A percentile compares a stretch with the other conserved stretches of the same genome.
phyloP scores from a whole-genome alignment of 1,284 basidiomycete genomes.

The Malassezia brasiliensis region DNA sequence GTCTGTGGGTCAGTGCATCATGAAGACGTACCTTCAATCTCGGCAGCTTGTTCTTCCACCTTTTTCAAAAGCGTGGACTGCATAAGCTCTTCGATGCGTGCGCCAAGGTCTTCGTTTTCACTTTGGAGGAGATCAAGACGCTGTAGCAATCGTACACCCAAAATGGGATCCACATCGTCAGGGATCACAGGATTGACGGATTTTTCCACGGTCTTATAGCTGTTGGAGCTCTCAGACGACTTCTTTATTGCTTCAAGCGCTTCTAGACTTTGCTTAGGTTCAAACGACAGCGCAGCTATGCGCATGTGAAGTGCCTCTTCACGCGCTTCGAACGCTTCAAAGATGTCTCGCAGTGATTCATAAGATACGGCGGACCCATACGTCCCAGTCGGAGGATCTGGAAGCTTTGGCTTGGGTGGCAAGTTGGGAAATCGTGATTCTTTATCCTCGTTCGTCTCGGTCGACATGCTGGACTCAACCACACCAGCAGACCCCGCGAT shows the following conservation, averaged over 20 bases:
- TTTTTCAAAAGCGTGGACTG: neutral
- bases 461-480: too few relatives aligned
- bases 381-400: neutral
- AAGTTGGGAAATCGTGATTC: neutral
- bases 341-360: neutral
- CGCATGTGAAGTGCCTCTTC: conserved; percentile 10
- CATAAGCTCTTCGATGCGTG: neutral
- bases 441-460: neutral
- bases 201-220: neutral
- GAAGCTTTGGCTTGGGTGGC: neutral
- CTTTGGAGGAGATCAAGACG: conserved; percentile 9
- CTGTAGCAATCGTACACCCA: conserved; percentile 13
- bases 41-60: neutral
- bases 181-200: too few relatives aligned
- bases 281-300: conserved; percentile 9
- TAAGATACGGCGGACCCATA: neutral
- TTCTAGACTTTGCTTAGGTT: neutral
- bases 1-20: conserved; percentile 6
- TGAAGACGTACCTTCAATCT: conserved; percentile 8
- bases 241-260: neutral
- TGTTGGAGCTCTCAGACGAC: too few relatives aligned
- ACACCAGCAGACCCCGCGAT: too few relatives aligned
- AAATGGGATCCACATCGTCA: neutral
- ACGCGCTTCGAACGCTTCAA: conserved; percentile 7
- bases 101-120: conserved; percentile 13